A percentile compares a stretch with the other conserved stretches of the same genome.
phyloP scores from a whole-genome alignment of 2,329 filamentous ascomycete genomes.

The Penicillium sp. region DNA sequence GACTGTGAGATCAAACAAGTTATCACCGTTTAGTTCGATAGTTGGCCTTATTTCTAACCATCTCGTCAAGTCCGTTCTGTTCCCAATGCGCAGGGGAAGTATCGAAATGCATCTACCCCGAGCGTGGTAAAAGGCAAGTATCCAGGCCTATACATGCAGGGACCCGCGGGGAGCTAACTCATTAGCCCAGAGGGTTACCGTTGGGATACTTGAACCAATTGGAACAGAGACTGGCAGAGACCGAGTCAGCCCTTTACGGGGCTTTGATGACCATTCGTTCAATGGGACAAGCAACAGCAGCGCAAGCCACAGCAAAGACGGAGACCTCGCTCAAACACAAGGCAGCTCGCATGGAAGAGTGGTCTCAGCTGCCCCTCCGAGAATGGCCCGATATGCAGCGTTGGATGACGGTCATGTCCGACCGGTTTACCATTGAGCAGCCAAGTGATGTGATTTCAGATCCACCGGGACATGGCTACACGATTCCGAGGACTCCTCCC shows the following conservation, averaged over 20 bases:
- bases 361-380: slow-evolving; percentile 16
- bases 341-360: slow-evolving; percentile 17
- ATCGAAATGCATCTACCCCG: slow-evolving; percentile 17
- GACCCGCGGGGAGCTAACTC: slow-evolving; percentile 1
- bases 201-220: slow-evolving; percentile 20
- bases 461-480: neutral
- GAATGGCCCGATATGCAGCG: slow-evolving; percentile 14
- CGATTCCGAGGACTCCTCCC: neutral
- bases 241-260: slow-evolving; percentile 18
- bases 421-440: slow-evolving; percentile 11
- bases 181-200: slow-evolving; percentile 14
- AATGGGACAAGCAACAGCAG: slow-evolving; percentile 5
- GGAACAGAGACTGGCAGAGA: slow-evolving; percentile 17
- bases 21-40: neutral
- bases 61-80: slow-evolving; percentile 13
- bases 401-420: slow-evolving; percentile 14
- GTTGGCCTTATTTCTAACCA: neutral
- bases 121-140: slow-evolving; percentile 18
- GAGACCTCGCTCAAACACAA: slow-evolving; percentile 12
- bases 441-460: neutral
- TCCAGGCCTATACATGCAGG: neutral
- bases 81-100: slow-evolving; percentile 15
- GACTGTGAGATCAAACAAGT: slow-evolving; percentile 10
- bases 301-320: slow-evolving; percentile 5
- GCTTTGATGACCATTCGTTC: slow-evolving; percentile 13